Evolutionary conservation across 345 rosid genomes (phyloP).

Genomic region (Dimocarpus longan): DNA sequence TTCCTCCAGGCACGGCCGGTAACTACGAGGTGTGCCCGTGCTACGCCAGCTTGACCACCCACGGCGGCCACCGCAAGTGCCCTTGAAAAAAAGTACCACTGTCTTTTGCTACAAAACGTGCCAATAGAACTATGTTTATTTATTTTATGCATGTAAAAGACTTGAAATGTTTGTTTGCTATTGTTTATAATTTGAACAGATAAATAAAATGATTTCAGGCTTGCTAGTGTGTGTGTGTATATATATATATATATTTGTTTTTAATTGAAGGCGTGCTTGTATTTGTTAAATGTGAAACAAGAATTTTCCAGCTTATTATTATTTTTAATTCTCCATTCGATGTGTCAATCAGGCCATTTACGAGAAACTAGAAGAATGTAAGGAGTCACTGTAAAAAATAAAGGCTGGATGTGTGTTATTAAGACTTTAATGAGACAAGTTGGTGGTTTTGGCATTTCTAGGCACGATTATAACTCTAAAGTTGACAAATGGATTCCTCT

Average conservation of each 20-base stretch:
- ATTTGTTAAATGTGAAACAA: not conserved
- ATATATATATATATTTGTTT: too few species aligned
- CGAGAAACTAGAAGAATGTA: not conserved
- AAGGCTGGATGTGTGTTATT: not conserved
- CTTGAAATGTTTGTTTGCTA: not conserved
- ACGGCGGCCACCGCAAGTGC: slow-evolving; percentile 74
- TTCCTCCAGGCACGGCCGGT: slow-evolving; percentile 77
- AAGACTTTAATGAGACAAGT: too few species aligned
- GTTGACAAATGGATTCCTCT: too few species aligned
- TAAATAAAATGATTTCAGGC: too few species aligned
- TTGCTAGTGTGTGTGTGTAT: too few species aligned
- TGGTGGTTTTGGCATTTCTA: too few species aligned
- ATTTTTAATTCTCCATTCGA: not conserved
- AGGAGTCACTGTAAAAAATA: not conserved
- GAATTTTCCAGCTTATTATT: not conserved
- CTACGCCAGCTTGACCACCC: slow-evolving; percentile 71
- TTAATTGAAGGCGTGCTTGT: not conserved
- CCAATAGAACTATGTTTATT: too few species aligned
- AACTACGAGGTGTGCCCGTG: slow-evolving; percentile 67
- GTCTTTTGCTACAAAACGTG: not conserved
- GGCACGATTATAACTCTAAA: too few species aligned
- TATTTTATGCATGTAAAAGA: not conserved
- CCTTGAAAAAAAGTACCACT: slow-evolving; percentile 43
- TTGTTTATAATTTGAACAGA: not conserved
- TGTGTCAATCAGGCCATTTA: not conserved